phyloP scores from a whole-genome alignment of 805 yeast species.

The Zygoascus biomembranicola region DNA sequence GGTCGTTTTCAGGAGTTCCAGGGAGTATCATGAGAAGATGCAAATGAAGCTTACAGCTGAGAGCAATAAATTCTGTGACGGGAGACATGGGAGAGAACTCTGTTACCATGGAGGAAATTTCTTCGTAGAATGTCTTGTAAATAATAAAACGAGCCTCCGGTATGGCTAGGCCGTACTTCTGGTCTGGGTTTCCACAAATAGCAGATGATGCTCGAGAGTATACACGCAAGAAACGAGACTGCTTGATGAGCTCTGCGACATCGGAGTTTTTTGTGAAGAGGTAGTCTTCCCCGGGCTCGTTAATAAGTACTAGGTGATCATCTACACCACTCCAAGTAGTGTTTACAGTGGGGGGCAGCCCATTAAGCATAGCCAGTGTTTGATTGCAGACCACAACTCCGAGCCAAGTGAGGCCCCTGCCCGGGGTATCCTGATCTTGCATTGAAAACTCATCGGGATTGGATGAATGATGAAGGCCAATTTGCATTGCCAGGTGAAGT shows the following conservation, averaged over 20 bases:
- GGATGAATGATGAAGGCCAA: conserved; percentile 3
- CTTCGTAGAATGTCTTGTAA: conserved; percentile 1
- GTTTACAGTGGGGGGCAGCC: conserved; percentile 5
- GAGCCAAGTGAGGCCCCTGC: conserved; percentile 1
- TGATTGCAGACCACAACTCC: conserved; percentile 2
- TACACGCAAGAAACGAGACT: background rate
- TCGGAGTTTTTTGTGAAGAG: background rate
- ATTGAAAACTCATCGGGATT: background rate
- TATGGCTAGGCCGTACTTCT: conserved; percentile 1
- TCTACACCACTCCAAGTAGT: background rate
- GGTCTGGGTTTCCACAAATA: conserved; percentile 1
- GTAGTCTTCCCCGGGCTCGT: background rate
- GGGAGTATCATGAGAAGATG: conserved; percentile 5
- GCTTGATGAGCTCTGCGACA: conserved; percentile 2
- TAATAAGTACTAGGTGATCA: background rate
- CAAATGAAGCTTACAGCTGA: conserved; percentile 4
- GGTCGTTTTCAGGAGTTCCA: conserved; percentile 3
- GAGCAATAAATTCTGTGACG: conserved; percentile 1
- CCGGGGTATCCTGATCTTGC: background rate
- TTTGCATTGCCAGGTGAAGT: conserved; percentile 1
- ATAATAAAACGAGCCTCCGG: conserved; percentile 6
- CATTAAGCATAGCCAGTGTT: conserved; percentile 1
- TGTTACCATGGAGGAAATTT: background rate
- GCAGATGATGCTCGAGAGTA: background rate
- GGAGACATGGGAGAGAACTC: conserved; percentile 3